Conservation (phyloP, 2,329 filamentous ascomycete species). For the Endocalyx cinctus region DNA sequence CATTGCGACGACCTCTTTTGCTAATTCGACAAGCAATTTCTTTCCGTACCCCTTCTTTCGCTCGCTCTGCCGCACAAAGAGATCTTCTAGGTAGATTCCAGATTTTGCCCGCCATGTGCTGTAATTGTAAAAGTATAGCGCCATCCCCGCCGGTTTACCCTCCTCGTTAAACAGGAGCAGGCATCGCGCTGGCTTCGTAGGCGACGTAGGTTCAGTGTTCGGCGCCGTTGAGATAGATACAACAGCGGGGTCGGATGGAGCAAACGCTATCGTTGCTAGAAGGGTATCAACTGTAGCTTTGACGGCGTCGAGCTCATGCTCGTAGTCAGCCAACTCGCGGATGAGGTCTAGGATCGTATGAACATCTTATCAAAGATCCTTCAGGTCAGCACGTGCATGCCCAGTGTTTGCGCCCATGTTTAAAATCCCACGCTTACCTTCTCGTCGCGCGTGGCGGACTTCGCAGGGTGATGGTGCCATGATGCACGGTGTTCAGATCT, state of each 20-base stretch:
- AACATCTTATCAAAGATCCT: slow-evolving; percentile 58
- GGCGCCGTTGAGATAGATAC: slow-evolving; percentile 32
- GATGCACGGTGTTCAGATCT: no score
- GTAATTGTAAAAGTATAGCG: slow-evolving; percentile 93
- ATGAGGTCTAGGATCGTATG: slow-evolving; percentile 77
- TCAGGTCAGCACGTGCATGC: no score
- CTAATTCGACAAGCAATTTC: slow-evolving; percentile 67
- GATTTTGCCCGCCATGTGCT: slow-evolving; percentile 85
- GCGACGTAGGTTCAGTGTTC: slow-evolving; percentile 49
- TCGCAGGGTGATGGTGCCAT: slow-evolving; percentile 30
- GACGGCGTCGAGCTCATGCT: slow-evolving; percentile 69
- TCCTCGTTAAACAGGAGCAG: slow-evolving; percentile 57
- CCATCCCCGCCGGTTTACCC: slow-evolving; percentile 63
- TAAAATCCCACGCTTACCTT: slow-evolving; percentile 54
- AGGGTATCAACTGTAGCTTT: slow-evolving; percentile 75
- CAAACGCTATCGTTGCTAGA: slow-evolving; percentile 72
- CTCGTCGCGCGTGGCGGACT: slow-evolving; percentile 55
- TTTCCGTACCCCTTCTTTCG: slow-evolving; percentile 78
- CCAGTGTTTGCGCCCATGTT: no score
- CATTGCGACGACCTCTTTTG: slow-evolving; percentile 71
- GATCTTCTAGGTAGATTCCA: slow-evolving; percentile 89
- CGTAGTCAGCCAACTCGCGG: slow-evolving; percentile 81
- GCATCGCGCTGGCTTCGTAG: slow-evolving; percentile 66
- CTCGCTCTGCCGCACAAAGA: slow-evolving; percentile 72
- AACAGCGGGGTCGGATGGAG: slow-evolving; percentile 45